Conservation (phyloP, 2,329 filamentous ascomycete genomes). For the Aspergillus bombycis region DNA sequence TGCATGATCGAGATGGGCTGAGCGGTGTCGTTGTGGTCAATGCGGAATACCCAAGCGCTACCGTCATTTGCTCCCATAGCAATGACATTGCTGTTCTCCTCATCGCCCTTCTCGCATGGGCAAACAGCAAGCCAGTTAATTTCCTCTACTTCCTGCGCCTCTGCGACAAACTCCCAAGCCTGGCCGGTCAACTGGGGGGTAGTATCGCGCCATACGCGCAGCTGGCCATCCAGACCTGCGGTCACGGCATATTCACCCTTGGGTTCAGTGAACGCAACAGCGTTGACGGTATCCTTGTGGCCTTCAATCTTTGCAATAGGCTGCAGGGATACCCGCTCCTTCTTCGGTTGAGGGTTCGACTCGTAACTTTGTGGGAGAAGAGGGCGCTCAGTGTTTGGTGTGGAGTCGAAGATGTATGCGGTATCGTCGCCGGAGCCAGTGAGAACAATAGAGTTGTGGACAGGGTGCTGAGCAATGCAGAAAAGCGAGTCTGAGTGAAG, state of each 20-base stretch:
- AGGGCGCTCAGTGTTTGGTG: constrained; percentile 61
- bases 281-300: constrained; percentile 88
- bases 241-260: constrained; percentile 83
- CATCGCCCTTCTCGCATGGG: constrained; percentile 58
- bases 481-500: constrained; percentile 88
- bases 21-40: constrained; percentile 67
- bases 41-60: constrained; percentile 92
- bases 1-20: constrained; percentile 78
- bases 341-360: constrained; percentile 62
- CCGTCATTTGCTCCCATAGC: constrained; percentile 89
- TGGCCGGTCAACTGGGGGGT: constrained; percentile 51
- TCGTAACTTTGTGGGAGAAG: constrained; percentile 78
- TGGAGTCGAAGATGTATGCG: constrained; percentile 82
- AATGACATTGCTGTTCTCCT: constrained; percentile 73
- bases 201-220: constrained; percentile 69
- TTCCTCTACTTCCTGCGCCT: constrained; percentile 88
- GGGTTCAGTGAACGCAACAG: constrained; percentile 80
- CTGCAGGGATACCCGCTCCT: constrained; percentile 63
- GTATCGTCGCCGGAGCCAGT: constrained; percentile 87
- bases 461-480: constrained; percentile 89
- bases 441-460: constrained; percentile 74
- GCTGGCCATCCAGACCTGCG: constrained; percentile 81
- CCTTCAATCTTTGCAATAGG: constrained; percentile 78
- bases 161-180: constrained; percentile 69
- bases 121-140: constrained; percentile 87